Base-by-base conservation (phyloP, 352 stramenopile genomes). In the Phytopythium montanum region DNA sequence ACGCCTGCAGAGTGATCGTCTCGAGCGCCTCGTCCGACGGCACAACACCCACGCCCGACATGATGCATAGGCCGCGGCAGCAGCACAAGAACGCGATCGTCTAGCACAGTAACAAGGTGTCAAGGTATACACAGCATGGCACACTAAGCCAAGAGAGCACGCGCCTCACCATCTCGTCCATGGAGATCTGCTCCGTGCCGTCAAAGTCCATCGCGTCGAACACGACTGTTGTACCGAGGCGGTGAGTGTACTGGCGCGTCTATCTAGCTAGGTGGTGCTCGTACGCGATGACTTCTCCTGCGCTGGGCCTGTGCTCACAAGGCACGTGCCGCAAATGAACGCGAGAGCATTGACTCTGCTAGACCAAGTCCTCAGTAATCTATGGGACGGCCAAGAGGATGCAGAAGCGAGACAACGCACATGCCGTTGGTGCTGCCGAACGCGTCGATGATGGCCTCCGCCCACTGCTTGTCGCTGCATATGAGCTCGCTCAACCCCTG, bases 191-290 rank as follows among this genome's bases (percentile, higher is more conserved):
- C 53, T 86, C 77, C 0, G 79, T 91, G 45, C 68, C 61, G 64
- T 86, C 78, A 65, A 91, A 91, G 60, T 91, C 81, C 39, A 91
- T 73, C 9, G 79, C 76, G n/a, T 87, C 76, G 54, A 91, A 91
- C 18, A 87, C 70, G 56, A 91, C 81, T 91, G 33, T 10, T 5
- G 49, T n/a, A 3, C 8, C 5, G 8, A 16, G 29, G 12, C 23
- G 13, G 12, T 38, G 6, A 38, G 41, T 12, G 26, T 19, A 5
- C 9, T 1, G 29, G 52, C 18, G 5, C 21, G 21, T 2, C n/a
- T 7, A 9, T 2, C 3, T 8, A 9, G 0, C 16, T 25, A 31
- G 10, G 1, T 14, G 7, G 25, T 49, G 19, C 5, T 34, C 81
- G 52, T 48, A 56, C 71, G 53, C 14, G 36, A 49, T 21, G 77